These are phyloP conservation scores for Alternaria conjuncta DNA, from an alignment of 2,329 filamentous ascomycete species.

Conservation along the genomic window DNA sequence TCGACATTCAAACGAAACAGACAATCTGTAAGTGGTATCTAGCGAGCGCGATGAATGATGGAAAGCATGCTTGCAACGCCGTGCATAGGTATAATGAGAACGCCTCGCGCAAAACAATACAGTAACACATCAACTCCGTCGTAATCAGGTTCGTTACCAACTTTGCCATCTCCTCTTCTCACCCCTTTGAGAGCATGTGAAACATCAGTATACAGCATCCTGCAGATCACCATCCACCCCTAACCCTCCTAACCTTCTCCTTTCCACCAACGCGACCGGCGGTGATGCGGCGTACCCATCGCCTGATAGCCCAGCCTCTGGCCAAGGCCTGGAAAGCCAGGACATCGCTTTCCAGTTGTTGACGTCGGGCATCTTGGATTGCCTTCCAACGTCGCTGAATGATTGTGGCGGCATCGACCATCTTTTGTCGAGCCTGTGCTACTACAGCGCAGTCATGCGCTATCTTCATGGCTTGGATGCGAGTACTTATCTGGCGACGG, in stretches of 20 bases:
- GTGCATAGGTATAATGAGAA: background rate
- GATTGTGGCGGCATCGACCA: slow-evolving; percentile 51
- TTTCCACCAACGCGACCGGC: slow-evolving; percentile 38
- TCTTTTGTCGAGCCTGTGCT: slow-evolving; percentile 52
- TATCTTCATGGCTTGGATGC: slow-evolving; percentile 50
- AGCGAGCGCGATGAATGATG: background rate
- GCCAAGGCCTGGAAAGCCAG: slow-evolving; percentile 52
- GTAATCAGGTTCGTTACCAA: background rate
- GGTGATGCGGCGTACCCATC: slow-evolving; percentile 35
- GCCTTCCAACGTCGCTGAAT: slow-evolving; percentile 55
- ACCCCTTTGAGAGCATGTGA: background rate
- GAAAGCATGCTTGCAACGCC: background rate
- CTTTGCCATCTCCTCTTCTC: background rate
- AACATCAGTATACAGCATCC: background rate
- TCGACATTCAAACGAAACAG: background rate
- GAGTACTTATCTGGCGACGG: slow-evolving; percentile 37
- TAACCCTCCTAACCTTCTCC: slow-evolving; percentile 43
- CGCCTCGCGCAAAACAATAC: background rate
- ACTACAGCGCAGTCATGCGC: slow-evolving; percentile 57
- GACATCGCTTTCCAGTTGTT: slow-evolving; percentile 47
- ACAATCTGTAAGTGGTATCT: background rate
- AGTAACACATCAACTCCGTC: background rate
- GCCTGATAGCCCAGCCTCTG: slow-evolving; percentile 50
- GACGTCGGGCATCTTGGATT: slow-evolving; percentile 46
- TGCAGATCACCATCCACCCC: slow-evolving; percentile 46